phyloP scores from a whole-genome alignment of 2,329 filamentous ascomycete genomes.

The Aureobasidium pullulans region DNA sequence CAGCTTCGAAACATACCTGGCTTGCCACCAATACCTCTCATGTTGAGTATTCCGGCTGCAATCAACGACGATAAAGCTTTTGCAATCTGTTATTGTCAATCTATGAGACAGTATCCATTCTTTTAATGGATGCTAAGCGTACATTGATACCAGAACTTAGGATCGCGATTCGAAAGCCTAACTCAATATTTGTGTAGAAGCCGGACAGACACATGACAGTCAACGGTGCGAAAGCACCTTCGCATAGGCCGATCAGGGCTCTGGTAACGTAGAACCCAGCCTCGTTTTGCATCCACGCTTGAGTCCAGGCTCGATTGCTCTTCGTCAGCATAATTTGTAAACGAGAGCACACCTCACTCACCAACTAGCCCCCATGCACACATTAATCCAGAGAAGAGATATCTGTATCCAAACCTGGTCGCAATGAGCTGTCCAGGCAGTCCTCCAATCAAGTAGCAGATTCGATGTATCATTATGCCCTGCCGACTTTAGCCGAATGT shows the following conservation, averaged over 20 bases:
- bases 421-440: slow-evolving; percentile 15
- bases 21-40: slow-evolving; percentile 15
- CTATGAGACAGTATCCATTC: neutral
- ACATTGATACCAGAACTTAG: slow-evolving; percentile 14
- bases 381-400: slow-evolving; percentile 14
- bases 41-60: slow-evolving; percentile 15
- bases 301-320: slow-evolving; percentile 1
- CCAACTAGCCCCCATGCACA: slow-evolving; percentile 12
- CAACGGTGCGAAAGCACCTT: slow-evolving; percentile 15
- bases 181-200: slow-evolving; percentile 15
- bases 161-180: slow-evolving; percentile 12
- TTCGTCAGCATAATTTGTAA: neutral
- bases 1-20: neutral
- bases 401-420: slow-evolving; percentile 14
- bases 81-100: neutral
- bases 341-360: neutral
- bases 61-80: slow-evolving; percentile 13
- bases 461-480: slow-evolving; percentile 13
- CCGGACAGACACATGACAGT: slow-evolving; percentile 15
- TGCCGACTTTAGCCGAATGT: neutral
- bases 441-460: slow-evolving; percentile 12
- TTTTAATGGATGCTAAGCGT: neutral
- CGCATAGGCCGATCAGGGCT: slow-evolving; percentile 12
- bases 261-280: slow-evolving; percentile 12
- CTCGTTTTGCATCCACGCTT: slow-evolving; percentile 11